A percentile compares a stretch with the other conserved stretches of the same genome.
phyloP scores from a whole-genome alignment of 2,329 filamentous ascomycete species.

The Eutypa lata region DNA sequence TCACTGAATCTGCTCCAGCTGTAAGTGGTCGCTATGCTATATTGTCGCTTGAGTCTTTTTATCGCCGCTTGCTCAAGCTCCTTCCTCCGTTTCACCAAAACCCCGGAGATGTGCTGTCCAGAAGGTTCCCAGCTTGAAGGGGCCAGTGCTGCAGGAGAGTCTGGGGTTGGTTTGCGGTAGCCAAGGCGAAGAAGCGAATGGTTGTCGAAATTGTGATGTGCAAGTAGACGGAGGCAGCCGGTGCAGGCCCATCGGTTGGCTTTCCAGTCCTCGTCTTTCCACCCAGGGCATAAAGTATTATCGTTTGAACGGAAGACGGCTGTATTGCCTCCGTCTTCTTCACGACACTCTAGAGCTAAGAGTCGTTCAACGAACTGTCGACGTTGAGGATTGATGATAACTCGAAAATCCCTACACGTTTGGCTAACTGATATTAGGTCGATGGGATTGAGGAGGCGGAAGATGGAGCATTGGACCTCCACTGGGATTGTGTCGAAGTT shows the following conservation, averaged over 20 bases:
- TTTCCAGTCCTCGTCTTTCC: too few species aligned
- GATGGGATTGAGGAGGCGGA: constrained; percentile 9
- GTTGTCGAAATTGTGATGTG: too few species aligned
- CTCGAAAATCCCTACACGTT: constrained; percentile 2
- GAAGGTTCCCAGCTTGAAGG: too few species aligned
- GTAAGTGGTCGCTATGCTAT: background rate
- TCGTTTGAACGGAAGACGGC: background rate
- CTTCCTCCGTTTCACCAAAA: background rate
- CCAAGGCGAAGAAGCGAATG: too few species aligned
- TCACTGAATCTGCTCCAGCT: constrained; percentile 1
- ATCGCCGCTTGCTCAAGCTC: background rate
- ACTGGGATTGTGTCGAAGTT: constrained; percentile 3
- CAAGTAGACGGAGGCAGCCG: too few species aligned
- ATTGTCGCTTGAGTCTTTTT: background rate
- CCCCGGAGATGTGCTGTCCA: background rate
- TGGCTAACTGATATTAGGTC: constrained; percentile 8
- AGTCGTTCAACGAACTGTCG: constrained; percentile 8
- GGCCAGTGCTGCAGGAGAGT: too few species aligned
- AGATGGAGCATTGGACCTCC: constrained; percentile 11
- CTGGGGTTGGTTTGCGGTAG: too few species aligned
- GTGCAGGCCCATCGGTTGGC: too few species aligned
- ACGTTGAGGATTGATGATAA: constrained; percentile 3
- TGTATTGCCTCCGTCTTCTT: constrained; percentile 3
- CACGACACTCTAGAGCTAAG: constrained; percentile 6
- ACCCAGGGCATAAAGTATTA: constrained; percentile 3